Conservation (phyloP, 179 eudicot species). For the Dionaea muscipula region DNA sequence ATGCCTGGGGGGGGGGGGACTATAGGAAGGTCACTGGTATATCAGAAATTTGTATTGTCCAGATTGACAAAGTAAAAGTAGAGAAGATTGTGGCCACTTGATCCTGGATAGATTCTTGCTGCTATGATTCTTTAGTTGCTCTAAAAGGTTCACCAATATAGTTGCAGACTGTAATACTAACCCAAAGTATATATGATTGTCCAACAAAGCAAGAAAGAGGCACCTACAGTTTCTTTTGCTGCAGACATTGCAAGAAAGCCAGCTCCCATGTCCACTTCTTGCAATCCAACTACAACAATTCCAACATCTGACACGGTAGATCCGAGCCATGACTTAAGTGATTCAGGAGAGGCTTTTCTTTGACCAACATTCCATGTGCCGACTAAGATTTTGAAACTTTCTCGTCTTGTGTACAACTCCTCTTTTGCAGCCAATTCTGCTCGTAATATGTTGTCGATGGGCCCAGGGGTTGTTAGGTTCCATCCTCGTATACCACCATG, state of each 20-base stretch:
- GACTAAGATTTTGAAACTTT: constrained; percentile 53
- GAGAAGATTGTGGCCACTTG: neutral
- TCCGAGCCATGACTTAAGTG: constrained; percentile 68
- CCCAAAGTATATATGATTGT: neutral
- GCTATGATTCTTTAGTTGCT: neutral
- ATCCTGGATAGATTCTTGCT: neutral
- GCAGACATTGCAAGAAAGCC: constrained; percentile 99
- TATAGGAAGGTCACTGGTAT: too few species aligned
- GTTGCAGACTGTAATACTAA: neutral
- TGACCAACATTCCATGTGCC: constrained; percentile 99
- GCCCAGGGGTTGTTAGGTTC: constrained; percentile 81
- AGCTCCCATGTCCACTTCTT: constrained; percentile 99
- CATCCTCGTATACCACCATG: constrained; percentile 99
- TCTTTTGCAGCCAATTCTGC: constrained; percentile 57
- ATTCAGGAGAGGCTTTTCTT: constrained; percentile 73
- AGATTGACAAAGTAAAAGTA: neutral
- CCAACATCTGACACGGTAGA: constrained; percentile 68
- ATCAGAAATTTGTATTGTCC: neutral
- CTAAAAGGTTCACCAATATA: neutral
- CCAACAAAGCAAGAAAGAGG: neutral
- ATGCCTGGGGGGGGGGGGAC: too few species aligned
- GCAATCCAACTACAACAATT: constrained; percentile 84
- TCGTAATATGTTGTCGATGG: constrained; percentile 55
- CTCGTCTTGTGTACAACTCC: constrained; percentile 48
- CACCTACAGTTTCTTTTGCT: constrained; percentile 92